phyloP scores from a whole-genome alignment of 805 yeast species.

The Pichia sporocuriosa region DNA sequence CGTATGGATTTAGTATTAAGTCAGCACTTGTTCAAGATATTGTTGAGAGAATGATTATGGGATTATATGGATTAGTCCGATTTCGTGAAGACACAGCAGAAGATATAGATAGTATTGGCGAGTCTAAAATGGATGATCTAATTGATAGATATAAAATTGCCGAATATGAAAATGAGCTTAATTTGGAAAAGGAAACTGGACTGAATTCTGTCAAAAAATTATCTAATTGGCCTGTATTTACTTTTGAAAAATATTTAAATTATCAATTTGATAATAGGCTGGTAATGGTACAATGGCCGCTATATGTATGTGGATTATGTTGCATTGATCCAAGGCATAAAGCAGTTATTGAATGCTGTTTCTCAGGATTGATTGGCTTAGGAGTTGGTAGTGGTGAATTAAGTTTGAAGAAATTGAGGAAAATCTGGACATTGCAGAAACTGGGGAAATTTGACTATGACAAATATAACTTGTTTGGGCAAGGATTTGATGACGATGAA shows the following conservation, averaged over 20 bases:
- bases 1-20: conserved; percentile 22
- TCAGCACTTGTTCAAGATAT: conserved; percentile 26
- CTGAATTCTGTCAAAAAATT: not conserved
- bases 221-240: conserved; percentile 13
- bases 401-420: conserved; percentile 25
- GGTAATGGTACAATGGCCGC: conserved; percentile 34
- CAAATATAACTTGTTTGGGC: conserved; percentile 19
- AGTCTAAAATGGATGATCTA: not conserved
- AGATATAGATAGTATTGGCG: not conserved
- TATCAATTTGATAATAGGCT: conserved; percentile 31
- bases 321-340: conserved; percentile 27
- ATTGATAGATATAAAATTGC: not conserved
- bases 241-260: conserved; percentile 25
- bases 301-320: conserved; percentile 31
- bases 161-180: conserved; percentile 3
- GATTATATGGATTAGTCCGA: conserved; percentile 22
- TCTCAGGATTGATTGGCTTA: conserved; percentile 28
- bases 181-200: not conserved
- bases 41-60: conserved; percentile 26
- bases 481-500: conserved; percentile 18
- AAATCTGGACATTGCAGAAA: conserved; percentile 29
- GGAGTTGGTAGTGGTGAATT: conserved; percentile 34
- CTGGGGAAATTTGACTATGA: conserved; percentile 21
- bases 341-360: conserved; percentile 29
- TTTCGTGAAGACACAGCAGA: conserved; percentile 10